Conservation (phyloP, 1,284 basidiomycete species). For the Ceratobasidium sp. region DNA sequence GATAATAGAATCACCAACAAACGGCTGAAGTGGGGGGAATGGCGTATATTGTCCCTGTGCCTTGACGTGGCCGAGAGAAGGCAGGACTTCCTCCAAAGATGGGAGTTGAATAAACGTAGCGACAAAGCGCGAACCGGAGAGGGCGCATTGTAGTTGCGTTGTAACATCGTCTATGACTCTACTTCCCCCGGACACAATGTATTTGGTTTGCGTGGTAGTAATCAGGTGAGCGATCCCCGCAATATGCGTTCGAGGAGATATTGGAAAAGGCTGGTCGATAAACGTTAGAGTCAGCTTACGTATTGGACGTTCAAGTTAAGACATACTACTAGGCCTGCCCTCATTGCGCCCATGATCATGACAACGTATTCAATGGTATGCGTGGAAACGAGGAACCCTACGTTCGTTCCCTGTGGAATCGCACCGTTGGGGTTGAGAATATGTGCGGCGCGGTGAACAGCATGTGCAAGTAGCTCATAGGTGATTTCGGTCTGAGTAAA, state of each 20-base stretch:
- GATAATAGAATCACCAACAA: neutral
- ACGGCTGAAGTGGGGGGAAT: neutral
- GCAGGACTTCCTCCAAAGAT: neutral
- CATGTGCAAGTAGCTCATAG: neutral
- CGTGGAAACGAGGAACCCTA: constrained; percentile 1
- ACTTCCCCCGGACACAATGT: neutral
- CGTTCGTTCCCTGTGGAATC: neutral
- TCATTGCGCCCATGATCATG: neutral
- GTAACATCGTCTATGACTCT: neutral
- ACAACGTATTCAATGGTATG: constrained; percentile 1
- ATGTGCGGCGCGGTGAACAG: constrained; percentile 10
- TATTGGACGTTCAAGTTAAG: neutral
- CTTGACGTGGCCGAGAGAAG: neutral
- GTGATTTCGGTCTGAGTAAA: neutral
- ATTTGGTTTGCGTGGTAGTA: neutral
- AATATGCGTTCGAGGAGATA: constrained; percentile 4
- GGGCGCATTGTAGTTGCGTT: neutral
- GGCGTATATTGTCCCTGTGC: neutral
- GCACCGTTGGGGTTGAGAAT: neutral
- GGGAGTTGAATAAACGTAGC: neutral
- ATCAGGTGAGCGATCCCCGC: constrained; percentile 1
- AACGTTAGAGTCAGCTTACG: neutral
- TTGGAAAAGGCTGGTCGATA: neutral
- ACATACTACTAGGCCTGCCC: constrained; percentile 4
- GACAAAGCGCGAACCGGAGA: neutral